Conservation (phyloP, 345 rosid genomes). For the Ailanthus altissimus region DNA sequence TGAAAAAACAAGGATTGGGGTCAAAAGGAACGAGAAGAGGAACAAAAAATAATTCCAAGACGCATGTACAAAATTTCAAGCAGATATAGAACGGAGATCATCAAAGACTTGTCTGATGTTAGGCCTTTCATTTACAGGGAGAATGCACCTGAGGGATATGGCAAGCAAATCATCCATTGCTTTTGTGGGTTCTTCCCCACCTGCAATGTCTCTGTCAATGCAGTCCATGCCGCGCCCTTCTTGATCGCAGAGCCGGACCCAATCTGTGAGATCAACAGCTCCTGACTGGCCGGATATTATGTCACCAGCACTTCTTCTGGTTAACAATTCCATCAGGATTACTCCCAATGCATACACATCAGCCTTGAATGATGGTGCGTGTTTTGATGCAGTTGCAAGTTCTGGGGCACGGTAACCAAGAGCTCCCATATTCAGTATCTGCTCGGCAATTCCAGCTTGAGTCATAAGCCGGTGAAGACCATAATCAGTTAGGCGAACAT, state of each 20-base stretch:
- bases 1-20: slow-evolving; percentile 30
- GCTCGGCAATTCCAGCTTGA: slow-evolving; percentile 79
- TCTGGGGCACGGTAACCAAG: slow-evolving; percentile 94
- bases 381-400: slow-evolving; percentile 65
- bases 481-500: slow-evolving; percentile 64
- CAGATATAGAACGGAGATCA: slow-evolving; percentile 64
- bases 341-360: slow-evolving; percentile 92
- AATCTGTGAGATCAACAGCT: slow-evolving; percentile 85
- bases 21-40: slow-evolving; percentile 39
- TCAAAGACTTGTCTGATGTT: slow-evolving; percentile 85
- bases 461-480: slow-evolving; percentile 91
- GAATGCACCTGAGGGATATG: slow-evolving; percentile 77
- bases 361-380: slow-evolving; percentile 65
- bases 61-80: slow-evolving; percentile 66
- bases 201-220: slow-evolving; percentile 80
- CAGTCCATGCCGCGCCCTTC: slow-evolving; percentile 95
- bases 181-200: slow-evolving; percentile 74
- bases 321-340: slow-evolving; percentile 84
- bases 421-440: slow-evolving; percentile 84
- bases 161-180: slow-evolving; percentile 91
- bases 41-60: slow-evolving; percentile 55
- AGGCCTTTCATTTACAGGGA: slow-evolving; percentile 87
- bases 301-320: slow-evolving; percentile 88
- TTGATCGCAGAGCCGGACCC: slow-evolving; percentile 81
- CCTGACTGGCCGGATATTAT: slow-evolving; percentile 96